Percentiles rank a stretch among this genome's conserved stretches.
These are phyloP conservation scores for Penicillium paneum DNA, from an alignment of 2,329 filamentous ascomycete species.

Conservation along the genomic window DNA sequence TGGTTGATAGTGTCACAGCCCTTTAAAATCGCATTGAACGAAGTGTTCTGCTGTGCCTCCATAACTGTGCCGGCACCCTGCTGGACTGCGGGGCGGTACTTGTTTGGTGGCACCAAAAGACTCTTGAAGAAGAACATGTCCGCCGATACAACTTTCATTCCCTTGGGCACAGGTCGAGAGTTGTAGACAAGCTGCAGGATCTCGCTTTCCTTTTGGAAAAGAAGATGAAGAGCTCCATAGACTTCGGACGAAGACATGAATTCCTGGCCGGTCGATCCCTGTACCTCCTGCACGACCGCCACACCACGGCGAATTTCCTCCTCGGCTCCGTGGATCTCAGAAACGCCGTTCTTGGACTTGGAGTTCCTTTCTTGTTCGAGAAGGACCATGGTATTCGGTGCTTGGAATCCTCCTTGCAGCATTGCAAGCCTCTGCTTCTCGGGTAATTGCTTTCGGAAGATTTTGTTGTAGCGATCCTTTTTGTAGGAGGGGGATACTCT, in stretches of 20 bases:
- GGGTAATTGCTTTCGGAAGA: constrained; percentile 79
- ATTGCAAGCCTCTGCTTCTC: constrained; percentile 75
- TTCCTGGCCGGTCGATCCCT: constrained; percentile 55
- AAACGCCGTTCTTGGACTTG: constrained; percentile 34
- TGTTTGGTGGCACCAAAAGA: constrained; percentile 86
- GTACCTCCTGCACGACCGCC: constrained; percentile 32
- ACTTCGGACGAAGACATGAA: constrained; percentile 85
- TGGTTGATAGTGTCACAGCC: constrained; percentile 69
- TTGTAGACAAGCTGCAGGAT: constrained; percentile 82
- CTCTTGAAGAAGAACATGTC: constrained; percentile 94
- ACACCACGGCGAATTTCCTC: constrained; percentile 57
- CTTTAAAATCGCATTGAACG: constrained; percentile 81
- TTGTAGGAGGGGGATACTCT: constrained; percentile 79
- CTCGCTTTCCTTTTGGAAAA: constrained; percentile 86
- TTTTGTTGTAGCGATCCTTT: constrained; percentile 88
- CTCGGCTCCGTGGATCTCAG: constrained; percentile 55
- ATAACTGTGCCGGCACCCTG: constrained; percentile 78
- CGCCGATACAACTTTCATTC: constrained; percentile 58
- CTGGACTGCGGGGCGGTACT: constrained; percentile 80
- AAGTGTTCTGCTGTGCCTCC: constrained; percentile 81
- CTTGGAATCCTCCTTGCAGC: constrained; percentile 65
- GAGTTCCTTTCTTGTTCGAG: constrained; percentile 48
- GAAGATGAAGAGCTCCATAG: constrained; percentile 67
- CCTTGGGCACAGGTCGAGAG: constrained; percentile 63
- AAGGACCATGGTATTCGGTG: constrained; percentile 67